Conservation (phyloP, 2,329 filamentous ascomycete species). For the Ilyonectria mors-panacis region DNA sequence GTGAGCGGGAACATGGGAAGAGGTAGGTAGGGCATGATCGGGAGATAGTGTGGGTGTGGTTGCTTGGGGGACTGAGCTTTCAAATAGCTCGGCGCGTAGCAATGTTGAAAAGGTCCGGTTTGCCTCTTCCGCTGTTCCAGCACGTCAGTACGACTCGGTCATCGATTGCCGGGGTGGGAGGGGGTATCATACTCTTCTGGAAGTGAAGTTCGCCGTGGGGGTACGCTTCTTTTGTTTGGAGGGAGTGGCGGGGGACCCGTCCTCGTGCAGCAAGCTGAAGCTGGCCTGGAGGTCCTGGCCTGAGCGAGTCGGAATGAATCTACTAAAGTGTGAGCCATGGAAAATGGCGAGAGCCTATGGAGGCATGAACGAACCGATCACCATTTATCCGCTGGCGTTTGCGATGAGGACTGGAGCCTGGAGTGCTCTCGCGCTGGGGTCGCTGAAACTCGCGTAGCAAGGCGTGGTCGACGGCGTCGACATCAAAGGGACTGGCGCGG, state of each 20-base stretch:
- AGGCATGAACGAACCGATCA: constrained; percentile 65
- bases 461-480: constrained; percentile 66
- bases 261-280: constrained; percentile 92
- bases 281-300: constrained; percentile 95
- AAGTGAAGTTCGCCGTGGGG: constrained; percentile 92
- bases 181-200: constrained; percentile 80
- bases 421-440: constrained; percentile 67
- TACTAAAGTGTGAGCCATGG: constrained; percentile 56
- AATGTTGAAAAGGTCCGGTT: constrained; percentile 93
- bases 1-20: constrained; percentile 67
- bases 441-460: constrained; percentile 67
- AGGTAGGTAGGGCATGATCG: constrained; percentile 66
- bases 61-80: constrained; percentile 87
- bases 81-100: constrained; percentile 92
- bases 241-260: constrained; percentile 92
- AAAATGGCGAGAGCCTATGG: neutral
- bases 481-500: constrained; percentile 60
- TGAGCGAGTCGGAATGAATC: constrained; percentile 95
- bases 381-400: constrained; percentile 74
- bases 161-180: neutral
- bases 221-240: constrained; percentile 88
- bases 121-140: constrained; percentile 82
- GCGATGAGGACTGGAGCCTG: constrained; percentile 68
- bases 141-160: constrained; percentile 26
- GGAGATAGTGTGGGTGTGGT: constrained; percentile 75